phyloP scores from a whole-genome alignment of 176 grass and related monocot genomes.

The Triticum turgidum region DNA sequence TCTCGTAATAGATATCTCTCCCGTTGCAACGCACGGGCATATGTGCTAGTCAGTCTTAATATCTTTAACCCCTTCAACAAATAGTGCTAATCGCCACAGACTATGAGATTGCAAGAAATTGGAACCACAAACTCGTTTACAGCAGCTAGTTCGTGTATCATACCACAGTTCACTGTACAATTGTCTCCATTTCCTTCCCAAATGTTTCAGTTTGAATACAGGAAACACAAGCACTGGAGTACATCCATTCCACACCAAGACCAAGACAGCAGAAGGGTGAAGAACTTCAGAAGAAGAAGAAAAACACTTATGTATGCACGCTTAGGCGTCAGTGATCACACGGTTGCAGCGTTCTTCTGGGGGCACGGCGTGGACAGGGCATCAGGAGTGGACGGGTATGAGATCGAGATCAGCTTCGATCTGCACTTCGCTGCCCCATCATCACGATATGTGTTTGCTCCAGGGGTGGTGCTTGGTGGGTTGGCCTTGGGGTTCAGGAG shows the following conservation, averaged over 20 bases:
- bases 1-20: too few species aligned
- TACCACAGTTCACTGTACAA: constrained; percentile 35
- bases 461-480: constrained; percentile 15
- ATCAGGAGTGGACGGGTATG: constrained; percentile 48
- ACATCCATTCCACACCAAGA: background rate
- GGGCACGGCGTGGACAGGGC: constrained; percentile 46
- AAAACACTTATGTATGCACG: constrained; percentile 26
- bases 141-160: constrained; percentile 18
- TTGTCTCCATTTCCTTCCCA: background rate
- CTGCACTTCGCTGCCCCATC: constrained; percentile 61
- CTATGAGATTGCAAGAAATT: background rate
- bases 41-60: background rate
- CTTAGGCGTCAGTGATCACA: constrained; percentile 3
- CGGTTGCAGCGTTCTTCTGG: constrained; percentile 24
- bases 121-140: constrained; percentile 1
- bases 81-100: background rate
- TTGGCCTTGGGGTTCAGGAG: constrained; percentile 22
- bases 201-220: constrained; percentile 26
- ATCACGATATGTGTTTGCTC: constrained; percentile 16
- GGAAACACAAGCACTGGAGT: constrained; percentile 24
- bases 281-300: constrained; percentile 28
- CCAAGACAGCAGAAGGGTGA: constrained; percentile 28
- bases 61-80: background rate
- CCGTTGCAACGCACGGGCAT: too few species aligned
- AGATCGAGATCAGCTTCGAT: constrained; percentile 89